Conservation (phyloP, 371 early-diverging fungal genomes). For the Mortierella sp. region DNA sequence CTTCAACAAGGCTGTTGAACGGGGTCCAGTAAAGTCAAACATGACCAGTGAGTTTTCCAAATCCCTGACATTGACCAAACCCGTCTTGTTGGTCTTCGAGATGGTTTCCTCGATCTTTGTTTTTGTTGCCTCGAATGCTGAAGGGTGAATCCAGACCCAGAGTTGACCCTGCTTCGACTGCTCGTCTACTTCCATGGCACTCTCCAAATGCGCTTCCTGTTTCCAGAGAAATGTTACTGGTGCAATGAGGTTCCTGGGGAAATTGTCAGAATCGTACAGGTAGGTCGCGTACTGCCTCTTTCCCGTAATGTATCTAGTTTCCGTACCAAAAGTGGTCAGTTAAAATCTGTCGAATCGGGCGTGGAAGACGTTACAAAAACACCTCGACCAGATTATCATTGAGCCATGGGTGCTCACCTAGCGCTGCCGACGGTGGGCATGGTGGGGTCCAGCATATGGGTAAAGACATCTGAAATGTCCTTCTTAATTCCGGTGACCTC, state of each 20-base stretch:
- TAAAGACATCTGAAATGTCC: conserved; percentile 65
- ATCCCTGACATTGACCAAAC: conserved; percentile 37
- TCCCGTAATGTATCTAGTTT: conserved; percentile 72
- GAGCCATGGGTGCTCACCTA: conserved; percentile 57
- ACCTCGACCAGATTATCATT: too few relatives aligned
- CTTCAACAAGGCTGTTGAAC: conserved; percentile 78
- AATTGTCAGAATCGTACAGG: conserved; percentile 67
- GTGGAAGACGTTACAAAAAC: neutral
- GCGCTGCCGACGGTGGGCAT: conserved; percentile 71
- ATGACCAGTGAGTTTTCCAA: conserved; percentile 64
- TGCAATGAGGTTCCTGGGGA: conserved; percentile 71
- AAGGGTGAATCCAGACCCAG: conserved; percentile 81
- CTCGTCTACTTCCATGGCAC: conserved; percentile 35
- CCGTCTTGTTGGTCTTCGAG: conserved; percentile 18
- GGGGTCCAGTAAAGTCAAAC: conserved; percentile 87
- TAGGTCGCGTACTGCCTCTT: conserved; percentile 67
- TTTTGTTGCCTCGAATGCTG: conserved; percentile 62
- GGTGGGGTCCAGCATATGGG: conserved; percentile 72
- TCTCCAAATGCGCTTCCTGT: conserved; percentile 37
- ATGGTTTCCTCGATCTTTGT: conserved; percentile 35
- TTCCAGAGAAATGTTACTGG: conserved; percentile 81
- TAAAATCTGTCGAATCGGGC: neutral
- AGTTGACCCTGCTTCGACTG: conserved; percentile 52
- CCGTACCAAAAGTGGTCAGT: conserved; percentile 20
- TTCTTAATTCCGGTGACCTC: conserved; percentile 74